Conservation (phyloP, 2,329 filamentous ascomycete species). For the Xylaria sp. region DNA sequence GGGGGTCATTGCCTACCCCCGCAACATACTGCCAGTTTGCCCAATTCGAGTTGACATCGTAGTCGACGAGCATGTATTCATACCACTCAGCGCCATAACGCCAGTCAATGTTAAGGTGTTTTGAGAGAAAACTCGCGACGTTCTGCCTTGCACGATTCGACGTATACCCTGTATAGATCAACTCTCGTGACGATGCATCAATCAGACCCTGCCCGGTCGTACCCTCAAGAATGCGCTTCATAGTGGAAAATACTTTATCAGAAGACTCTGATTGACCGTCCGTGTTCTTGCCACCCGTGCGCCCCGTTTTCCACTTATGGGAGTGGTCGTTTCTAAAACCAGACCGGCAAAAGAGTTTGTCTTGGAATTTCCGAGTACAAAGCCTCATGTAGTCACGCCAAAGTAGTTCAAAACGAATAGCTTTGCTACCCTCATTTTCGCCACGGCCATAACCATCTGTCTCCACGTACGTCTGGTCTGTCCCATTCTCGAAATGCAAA, state of each 20-base stretch:
- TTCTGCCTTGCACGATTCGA: slow-evolving; percentile 79
- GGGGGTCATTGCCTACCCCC: slow-evolving; percentile 79
- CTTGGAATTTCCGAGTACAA: slow-evolving; percentile 72
- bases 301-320: slow-evolving; percentile 56
- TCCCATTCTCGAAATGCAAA: slow-evolving; percentile 71
- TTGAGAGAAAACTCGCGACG: slow-evolving; percentile 74
- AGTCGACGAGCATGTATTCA: slow-evolving; percentile 75
- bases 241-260: slow-evolving; percentile 51
- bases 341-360: slow-evolving; percentile 65
- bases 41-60: slow-evolving; percentile 79
- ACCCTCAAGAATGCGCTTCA: slow-evolving; percentile 68
- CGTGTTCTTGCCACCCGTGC: slow-evolving; percentile 36
- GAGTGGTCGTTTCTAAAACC: slow-evolving; percentile 63
- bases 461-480: slow-evolving; percentile 45
- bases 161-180: slow-evolving; percentile 78
- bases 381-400: slow-evolving; percentile 85
- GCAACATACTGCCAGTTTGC: slow-evolving; percentile 84
- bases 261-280: slow-evolving; percentile 48
- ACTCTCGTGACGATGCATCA: slow-evolving; percentile 76
- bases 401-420: slow-evolving; percentile 73
- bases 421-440: slow-evolving; percentile 73
- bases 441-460: slow-evolving; percentile 68
- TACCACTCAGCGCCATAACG: slow-evolving; percentile 83
- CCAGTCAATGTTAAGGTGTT: slow-evolving; percentile 79
- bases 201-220: slow-evolving; percentile 78